phyloP scores from a whole-genome alignment of 345 rosid species.

The Aquilaria sinensis region DNA sequence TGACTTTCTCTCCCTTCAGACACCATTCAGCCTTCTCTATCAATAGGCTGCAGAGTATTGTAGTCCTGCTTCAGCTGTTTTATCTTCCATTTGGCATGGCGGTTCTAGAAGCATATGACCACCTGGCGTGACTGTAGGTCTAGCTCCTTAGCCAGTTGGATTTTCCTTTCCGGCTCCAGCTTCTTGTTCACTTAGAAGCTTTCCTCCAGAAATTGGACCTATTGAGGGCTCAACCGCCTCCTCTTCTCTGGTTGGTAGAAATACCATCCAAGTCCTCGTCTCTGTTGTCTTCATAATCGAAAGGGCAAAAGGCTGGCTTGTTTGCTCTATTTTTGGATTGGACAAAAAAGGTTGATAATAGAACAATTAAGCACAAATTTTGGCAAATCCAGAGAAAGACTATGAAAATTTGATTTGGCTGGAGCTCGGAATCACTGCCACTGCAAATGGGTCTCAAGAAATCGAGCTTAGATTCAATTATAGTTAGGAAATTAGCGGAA shows the following conservation, averaged over 20 bases:
- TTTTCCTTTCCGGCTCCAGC: slow-evolving; percentile 61
- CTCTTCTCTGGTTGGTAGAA: slow-evolving; percentile 46
- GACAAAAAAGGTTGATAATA: background rate
- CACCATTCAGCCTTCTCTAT: no score
- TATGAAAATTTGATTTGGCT: no score
- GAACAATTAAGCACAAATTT: no score
- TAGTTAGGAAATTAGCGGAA: no score
- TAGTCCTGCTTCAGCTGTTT: slow-evolving; percentile 60
- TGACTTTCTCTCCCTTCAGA: no score
- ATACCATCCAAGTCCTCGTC: slow-evolving; percentile 43
- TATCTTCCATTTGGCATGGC: slow-evolving; percentile 59
- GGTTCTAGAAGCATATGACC: slow-evolving; percentile 66
- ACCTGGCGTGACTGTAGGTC: slow-evolving; percentile 67
- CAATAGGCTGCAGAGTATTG: slow-evolving; percentile 29
- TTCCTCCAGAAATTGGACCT: slow-evolving; percentile 62
- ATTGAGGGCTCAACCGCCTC: slow-evolving; percentile 35
- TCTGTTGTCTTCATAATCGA: slow-evolving; percentile 35
- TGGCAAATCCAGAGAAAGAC: no score
- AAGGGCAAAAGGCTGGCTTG: slow-evolving; percentile 20
- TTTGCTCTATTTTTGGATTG: slow-evolving; percentile 11
- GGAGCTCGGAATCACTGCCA: no score
- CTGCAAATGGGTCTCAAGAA: no score
- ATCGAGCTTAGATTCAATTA: no score
- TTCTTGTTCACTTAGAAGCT: slow-evolving; percentile 51
- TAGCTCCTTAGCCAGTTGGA: slow-evolving; percentile 58